These are phyloP conservation scores for Takakia lepidozioides DNA, from an alignment of 225 moss, liverwort and hornwort species.

Conservation along the genomic window DNA sequence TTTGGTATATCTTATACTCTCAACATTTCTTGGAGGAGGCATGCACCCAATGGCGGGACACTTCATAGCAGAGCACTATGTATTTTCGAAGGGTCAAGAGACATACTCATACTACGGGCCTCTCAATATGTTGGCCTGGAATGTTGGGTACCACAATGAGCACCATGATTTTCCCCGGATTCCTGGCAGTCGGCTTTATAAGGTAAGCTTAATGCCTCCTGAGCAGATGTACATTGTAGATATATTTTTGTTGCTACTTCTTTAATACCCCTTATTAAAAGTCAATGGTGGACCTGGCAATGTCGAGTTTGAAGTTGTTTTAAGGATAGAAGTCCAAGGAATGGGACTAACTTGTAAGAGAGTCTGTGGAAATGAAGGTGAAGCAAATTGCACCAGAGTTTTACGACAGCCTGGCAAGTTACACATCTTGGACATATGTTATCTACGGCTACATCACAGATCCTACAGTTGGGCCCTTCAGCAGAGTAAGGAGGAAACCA, in stretches of 20 bases:
- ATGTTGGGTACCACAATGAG: conserved; percentile 97
- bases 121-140: conserved; percentile 79
- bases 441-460: conserved; percentile 88
- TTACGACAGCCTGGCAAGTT: conserved; percentile 64
- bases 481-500: conserved; percentile 74
- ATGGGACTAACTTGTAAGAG: too few species aligned
- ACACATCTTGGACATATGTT: conserved; percentile 83
- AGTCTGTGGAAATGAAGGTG: too few species aligned
- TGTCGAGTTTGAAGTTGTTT: too few species aligned
- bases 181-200: conserved; percentile 71
- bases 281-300: too few species aligned
- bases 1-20: conserved; percentile 66
- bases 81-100: conserved; percentile 83
- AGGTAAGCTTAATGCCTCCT: conserved; percentile 12
- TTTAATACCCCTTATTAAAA: too few species aligned
- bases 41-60: conserved; percentile 95
- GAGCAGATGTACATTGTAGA: too few species aligned
- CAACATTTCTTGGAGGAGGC: conserved; percentile 92
- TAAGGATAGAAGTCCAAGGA: too few species aligned
- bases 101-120: conserved; percentile 97
- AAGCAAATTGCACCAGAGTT: conserved; percentile 88
- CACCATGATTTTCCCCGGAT: conserved; percentile 98
- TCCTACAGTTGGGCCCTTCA: conserved; percentile 81
- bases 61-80: conserved; percentile 92
- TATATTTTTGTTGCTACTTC: too few species aligned